Base-by-base conservation (phyloP, 345 rosid species). In the Cardamine resedifolia region DNA sequence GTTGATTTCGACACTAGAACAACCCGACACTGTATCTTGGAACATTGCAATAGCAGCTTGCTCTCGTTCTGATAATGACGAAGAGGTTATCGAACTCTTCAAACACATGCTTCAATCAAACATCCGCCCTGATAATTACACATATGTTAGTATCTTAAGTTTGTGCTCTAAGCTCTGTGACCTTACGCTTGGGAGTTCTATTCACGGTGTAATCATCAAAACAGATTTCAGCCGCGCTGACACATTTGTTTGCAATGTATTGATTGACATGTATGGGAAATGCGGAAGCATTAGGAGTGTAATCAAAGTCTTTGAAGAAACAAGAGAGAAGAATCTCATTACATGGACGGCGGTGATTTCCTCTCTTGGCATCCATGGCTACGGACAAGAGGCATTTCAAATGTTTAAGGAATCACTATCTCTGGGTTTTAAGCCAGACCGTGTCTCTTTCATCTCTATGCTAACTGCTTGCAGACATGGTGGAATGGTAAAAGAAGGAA, bases 231-330 rank as follows among this genome's bases (percentile, higher is more conserved):
- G 68, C 69, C 34, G 28, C 1, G 81, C 76, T 6, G 98, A 94
- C 78, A 50, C 85, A 56, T 82, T 88, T 55, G 83, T 87, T 19
- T 83, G 82, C 80, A 91, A 94, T 74, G 55, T 86, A 19, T 75
- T 94, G 72, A 83, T 94, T 78, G 90, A 88, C 82, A 89, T 94
- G 97, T 89, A 94, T 74, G 96, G 97, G 76, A 91, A 91, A 81
- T 91, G 96, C 68, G 98, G 96, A 48, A 77, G 78, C 82, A 63
- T 80, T 11, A 39, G 43, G 60, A 84, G 85, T 71, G 79, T 84
- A 16, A 41, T 80, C 36, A 82, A 84, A 76, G 68, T 81, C 58
- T 90, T 90, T 34, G 74, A 81, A 34, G 67, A 66, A 61, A 73
- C 83, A 79, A 65, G 70, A 7, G 81, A 83, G 45, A 86, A 81